Evolutionary conservation across 306 rosid genomes (phyloP).

Genomic region (Citrullus amarus): DNA sequence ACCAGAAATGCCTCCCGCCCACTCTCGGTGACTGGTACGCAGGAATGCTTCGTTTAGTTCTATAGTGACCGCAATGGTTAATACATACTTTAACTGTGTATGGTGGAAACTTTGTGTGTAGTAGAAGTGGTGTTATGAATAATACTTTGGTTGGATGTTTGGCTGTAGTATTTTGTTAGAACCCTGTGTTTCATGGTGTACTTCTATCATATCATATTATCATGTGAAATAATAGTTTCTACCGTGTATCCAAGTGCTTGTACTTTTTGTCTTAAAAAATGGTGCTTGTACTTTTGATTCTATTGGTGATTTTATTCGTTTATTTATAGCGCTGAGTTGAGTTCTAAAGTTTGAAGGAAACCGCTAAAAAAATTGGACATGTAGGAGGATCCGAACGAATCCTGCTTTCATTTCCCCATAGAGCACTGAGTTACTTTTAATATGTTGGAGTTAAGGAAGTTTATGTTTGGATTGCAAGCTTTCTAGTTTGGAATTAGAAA

Average conservation of each 20-base stretch:
- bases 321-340: neutral
- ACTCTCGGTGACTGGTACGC: conserved; percentile 39
- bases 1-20: conserved; percentile 18
- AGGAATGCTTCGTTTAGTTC: conserved; percentile 64
- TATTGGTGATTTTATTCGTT: neutral
- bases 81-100: neutral
- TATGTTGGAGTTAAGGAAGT: no score
- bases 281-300: neutral
- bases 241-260: neutral
- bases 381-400: no score
- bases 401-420: no score
- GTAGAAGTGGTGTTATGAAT: neutral
- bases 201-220: neutral
- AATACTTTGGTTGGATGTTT: neutral
- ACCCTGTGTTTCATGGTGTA: neutral
- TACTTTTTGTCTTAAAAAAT: no score
- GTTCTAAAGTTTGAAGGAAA: no score
- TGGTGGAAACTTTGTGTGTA: neutral
- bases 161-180: neutral
- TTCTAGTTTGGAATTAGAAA: no score
- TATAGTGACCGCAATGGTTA: neutral
- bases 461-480: no score
- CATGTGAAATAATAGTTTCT: neutral
- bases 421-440: no score
- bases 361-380: no score